Conservation (phyloP, 495 filamentous ascomycete species). For the Trichoderma orchidacearum region DNA sequence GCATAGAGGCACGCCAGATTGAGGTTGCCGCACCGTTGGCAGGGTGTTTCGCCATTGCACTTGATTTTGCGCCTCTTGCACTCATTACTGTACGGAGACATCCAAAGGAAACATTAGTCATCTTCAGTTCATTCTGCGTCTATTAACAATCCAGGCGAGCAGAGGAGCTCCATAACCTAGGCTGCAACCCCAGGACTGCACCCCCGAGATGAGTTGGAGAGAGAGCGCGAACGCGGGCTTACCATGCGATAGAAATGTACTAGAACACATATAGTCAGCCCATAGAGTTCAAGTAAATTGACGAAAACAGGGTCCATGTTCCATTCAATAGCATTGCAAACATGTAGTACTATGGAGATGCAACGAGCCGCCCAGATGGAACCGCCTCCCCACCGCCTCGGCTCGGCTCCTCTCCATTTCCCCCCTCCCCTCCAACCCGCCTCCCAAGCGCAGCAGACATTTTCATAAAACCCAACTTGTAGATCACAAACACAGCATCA, state of each 20-base stretch:
- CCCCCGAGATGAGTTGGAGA: background rate
- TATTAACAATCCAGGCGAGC: too few species aligned
- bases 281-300: background rate
- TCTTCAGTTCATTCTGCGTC: background rate
- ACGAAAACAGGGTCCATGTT: background rate
- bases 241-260: constrained; percentile 92
- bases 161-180: too few species aligned
- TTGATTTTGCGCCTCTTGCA: constrained; percentile 89
- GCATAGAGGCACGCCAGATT: constrained; percentile 74
- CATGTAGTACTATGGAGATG: too few species aligned
- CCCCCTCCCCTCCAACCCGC: too few species aligned
- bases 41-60: constrained; percentile 76
- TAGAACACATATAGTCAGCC: constrained; percentile 15
- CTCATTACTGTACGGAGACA: constrained; percentile 47
- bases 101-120: background rate
- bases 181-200: too few species aligned
- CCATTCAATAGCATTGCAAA: background rate
- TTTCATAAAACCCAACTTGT: too few species aligned
- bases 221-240: constrained; percentile 13
- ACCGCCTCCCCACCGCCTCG: background rate
- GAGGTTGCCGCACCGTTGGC: constrained; percentile 73
- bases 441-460: too few species aligned
- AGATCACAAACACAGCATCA: background rate
- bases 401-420: background rate
- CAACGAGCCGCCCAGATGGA: too few species aligned